Conservation (phyloP, 768 basidiomycete species). For the Pisolithus orientalis region DNA sequence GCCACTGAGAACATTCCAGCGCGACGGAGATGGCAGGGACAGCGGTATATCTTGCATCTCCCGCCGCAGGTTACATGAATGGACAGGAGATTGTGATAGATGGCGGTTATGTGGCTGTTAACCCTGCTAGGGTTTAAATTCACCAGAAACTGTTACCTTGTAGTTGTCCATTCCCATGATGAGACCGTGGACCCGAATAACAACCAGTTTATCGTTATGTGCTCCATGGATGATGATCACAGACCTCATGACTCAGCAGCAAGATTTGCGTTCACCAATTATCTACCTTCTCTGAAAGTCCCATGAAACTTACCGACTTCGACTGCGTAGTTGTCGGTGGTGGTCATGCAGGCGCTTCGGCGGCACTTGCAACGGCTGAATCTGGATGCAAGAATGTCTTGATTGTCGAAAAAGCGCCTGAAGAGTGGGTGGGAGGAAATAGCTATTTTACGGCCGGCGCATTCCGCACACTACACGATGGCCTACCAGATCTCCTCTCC, state of each 20-base stretch:
- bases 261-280: too few species aligned
- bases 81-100: constrained; percentile 77
- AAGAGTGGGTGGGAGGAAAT: constrained; percentile 63
- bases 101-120: constrained; percentile 69
- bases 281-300: not conserved
- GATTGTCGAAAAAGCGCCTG: constrained; percentile 59
- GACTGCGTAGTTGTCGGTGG: constrained; percentile 63
- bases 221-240: too few species aligned
- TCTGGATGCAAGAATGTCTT: constrained; percentile 56
- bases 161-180: not conserved
- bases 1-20: constrained; percentile 29
- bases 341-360: constrained; percentile 62
- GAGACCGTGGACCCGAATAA: not conserved
- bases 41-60: constrained; percentile 67
- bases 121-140: constrained; percentile 47
- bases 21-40: constrained; percentile 74
- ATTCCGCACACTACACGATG: constrained; percentile 55
- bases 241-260: too few species aligned
- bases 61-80: constrained; percentile 66
- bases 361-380: constrained; percentile 55
- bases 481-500: constrained; percentile 52
- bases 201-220: too few species aligned
- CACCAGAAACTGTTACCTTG: not conserved
- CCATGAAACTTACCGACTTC: constrained; percentile 19
- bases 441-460: constrained; percentile 71